Base-by-base conservation (phyloP, 2,329 filamentous ascomycete genomes). In the Penicillium sp. region DNA sequence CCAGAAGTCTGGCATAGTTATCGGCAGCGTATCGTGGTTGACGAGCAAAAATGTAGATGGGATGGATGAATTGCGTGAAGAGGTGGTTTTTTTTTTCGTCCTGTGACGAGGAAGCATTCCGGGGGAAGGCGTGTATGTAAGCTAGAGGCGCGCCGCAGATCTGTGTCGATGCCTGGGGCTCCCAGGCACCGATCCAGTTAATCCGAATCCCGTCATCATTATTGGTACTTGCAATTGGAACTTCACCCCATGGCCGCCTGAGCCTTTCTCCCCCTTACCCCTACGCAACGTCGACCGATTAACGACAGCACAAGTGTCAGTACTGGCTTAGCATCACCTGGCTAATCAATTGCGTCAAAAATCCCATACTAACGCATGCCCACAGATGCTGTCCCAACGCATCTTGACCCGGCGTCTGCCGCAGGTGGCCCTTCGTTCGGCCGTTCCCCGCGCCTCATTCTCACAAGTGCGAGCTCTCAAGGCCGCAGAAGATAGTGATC, bases 301-400 rank as follows among this genome's bases (percentile, higher is more conserved):
- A 35, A 31, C 60, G 64, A 61, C 65, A 67, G 67, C 64, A 67
- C 58, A 71, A 71, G 66, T 57, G 74, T 76, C 11, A 70, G 73
- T 67, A 29, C 9, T 19, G 6, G 46, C 9, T 9, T 15, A 41
- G 21, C 49, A 7, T 44, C 61, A 56, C 15, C 35, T 23, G 31
- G 17, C 19, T 15, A 41, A 23, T 4, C 17, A 38, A 60, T 7
- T 50, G 5, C 19, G n/a, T 47, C 11, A 15, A 8, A 47, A 30
- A 60, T 53, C 56, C 61, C 54, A 65, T 70, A 17, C 68, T 70
- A 69, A 76, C 67, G 56, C 60, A 45, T 48, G 26, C 29, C 21
- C 55, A 58, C 62, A 79, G 75, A 82, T 82, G 80, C 71, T 82
- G 70, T 77, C 79, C 67, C 76, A 78, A 73, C 78, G 77, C 65